Conservation (phyloP, 78 protist genomes). For the Guillardia theta region DNA sequence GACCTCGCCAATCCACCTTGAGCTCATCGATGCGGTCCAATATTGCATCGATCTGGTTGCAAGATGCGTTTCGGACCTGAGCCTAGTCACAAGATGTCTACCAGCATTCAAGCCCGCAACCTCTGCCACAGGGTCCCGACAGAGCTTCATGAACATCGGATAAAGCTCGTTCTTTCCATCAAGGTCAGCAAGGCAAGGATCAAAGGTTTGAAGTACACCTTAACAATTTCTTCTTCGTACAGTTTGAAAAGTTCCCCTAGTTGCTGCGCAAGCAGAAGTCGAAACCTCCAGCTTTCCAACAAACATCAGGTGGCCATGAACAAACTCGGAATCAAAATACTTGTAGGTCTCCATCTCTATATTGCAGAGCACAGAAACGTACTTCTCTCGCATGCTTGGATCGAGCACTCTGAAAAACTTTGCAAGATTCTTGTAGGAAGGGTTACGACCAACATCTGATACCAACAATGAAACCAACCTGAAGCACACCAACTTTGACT, state of each 20-base stretch:
- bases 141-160: neutral
- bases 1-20: neutral
- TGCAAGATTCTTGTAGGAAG: neutral
- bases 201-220: neutral
- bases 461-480: no score
- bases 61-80: neutral
- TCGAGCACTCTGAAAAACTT: conserved; percentile 5
- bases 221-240: neutral
- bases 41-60: neutral
- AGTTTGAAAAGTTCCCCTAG: conserved; percentile 8
- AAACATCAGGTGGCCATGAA: no score
- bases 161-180: neutral
- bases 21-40: neutral
- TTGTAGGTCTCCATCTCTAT: conserved; percentile 16
- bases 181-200: neutral
- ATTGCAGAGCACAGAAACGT: neutral
- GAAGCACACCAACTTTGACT: conserved; percentile 18
- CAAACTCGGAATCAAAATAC: no score
- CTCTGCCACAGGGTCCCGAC: conserved; percentile 14
- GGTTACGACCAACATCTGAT: no score
- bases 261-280: conserved; percentile 1
- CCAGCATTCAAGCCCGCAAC: no score
- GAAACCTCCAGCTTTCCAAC: conserved; percentile 17
- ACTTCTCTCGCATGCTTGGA: neutral
- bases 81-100: no score